phyloP scores from a whole-genome alignment of 441 rosid genomes.

The Macaranga tanarius region DNA sequence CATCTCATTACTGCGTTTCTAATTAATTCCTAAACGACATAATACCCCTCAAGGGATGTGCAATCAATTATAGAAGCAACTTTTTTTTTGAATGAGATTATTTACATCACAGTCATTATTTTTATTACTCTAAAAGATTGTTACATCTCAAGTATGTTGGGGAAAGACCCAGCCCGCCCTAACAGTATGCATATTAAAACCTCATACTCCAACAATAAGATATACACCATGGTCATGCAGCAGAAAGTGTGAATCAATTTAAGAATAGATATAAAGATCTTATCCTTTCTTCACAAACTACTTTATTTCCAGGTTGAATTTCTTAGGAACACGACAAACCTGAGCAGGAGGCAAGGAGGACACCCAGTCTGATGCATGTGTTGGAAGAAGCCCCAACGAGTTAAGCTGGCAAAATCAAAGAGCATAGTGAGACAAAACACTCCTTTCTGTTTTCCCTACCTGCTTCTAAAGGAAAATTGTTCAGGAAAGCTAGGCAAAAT shows the following conservation, averaged over 20 bases:
- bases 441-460: background rate
- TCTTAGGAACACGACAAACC: constrained; percentile 39
- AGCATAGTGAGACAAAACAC: background rate
- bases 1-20: no score
- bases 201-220: background rate
- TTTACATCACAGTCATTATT: background rate
- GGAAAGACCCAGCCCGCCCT: background rate
- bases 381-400: constrained; percentile 96
- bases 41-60: no score
- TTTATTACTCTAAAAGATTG: background rate
- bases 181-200: background rate
- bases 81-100: background rate
- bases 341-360: constrained; percentile 94
- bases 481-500: constrained; percentile 1
- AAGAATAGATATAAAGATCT: background rate
- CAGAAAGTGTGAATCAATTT: background rate
- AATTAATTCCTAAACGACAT: no score
- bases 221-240: background rate
- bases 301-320: background rate
- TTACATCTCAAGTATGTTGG: background rate
- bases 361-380: constrained; percentile 98
- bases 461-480: background rate
- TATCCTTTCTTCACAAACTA: no score
- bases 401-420: constrained; percentile 65
- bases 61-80: background rate